Evolutionary conservation across 257 asterid genomes (phyloP).

Genomic region (Capsicum baccatum): DNA sequence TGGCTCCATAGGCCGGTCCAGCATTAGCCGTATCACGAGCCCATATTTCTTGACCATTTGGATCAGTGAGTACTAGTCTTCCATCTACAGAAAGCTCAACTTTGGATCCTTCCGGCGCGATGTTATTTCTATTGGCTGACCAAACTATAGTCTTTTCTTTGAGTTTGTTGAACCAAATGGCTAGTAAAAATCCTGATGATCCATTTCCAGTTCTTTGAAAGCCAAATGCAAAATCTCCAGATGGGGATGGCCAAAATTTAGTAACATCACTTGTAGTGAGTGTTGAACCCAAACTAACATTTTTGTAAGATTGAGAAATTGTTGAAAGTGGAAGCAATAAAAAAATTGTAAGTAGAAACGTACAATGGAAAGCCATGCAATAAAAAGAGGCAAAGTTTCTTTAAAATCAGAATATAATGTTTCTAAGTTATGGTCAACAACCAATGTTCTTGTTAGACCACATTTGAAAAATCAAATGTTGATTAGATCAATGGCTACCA

Average conservation of each 20-base stretch:
- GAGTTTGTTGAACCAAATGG: constrained; percentile 34
- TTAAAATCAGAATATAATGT: background rate
- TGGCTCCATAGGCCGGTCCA: constrained; percentile 37
- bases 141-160: constrained; percentile 28
- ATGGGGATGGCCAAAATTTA: constrained; percentile 19
- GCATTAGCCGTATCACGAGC: background rate
- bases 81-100: background rate
- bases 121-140: constrained; percentile 32
- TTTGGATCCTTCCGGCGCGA: constrained; percentile 4
- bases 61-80: constrained; percentile 4
- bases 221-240: constrained; percentile 36
- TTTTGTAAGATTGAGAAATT: background rate
- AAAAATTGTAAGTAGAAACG: background rate
- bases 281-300: constrained; percentile 25
- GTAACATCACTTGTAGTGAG: constrained; percentile 16
- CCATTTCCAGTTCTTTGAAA: background rate
- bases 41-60: background rate
- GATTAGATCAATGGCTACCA: background rate
- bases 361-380: background rate
- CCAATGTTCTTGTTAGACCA: too few relatives aligned
- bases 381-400: background rate
- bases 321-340: background rate
- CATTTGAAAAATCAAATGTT: background rate
- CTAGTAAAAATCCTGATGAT: constrained; percentile 19
- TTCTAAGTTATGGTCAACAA: background rate